These are phyloP conservation scores for Mycena venus DNA, from an alignment of 768 basidiomycete genomes.

Conservation along the genomic window DNA sequence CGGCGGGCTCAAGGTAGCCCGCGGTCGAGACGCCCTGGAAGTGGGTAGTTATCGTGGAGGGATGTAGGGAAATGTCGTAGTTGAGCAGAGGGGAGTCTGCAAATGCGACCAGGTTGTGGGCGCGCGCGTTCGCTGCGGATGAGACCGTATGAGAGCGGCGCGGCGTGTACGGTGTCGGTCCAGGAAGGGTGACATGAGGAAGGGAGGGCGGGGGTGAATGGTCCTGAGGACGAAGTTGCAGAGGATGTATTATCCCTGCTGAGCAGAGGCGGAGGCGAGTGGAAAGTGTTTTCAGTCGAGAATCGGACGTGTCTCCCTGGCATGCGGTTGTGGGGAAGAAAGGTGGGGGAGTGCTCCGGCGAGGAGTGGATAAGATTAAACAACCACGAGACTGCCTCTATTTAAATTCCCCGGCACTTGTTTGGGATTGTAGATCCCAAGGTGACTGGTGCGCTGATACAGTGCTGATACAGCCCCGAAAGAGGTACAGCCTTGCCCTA, in stretches of 20 bases:
- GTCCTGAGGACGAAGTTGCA: background rate
- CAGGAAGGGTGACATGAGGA: conserved; percentile 14
- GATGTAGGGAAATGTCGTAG: conserved; percentile 15
- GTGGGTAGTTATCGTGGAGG: conserved; percentile 16
- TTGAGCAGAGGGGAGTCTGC: background rate
- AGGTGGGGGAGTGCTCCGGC: background rate
- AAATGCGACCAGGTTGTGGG: conserved; percentile 16
- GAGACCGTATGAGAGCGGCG: conserved; percentile 14
- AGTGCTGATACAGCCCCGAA: background rate
- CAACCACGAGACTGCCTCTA: background rate
- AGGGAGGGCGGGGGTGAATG: conserved; percentile 19
- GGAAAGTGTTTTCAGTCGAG: conserved; percentile 8
- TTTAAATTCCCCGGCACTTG: background rate
- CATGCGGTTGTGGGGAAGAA: background rate
- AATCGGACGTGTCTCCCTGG: conserved; percentile 22
- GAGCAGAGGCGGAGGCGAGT: conserved; percentile 14
- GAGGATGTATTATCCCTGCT: background rate
- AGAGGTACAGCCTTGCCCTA: background rate
- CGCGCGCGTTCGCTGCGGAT: background rate
- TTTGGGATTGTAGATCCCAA: background rate
- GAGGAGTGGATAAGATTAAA: background rate
- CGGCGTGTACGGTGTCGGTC: conserved; percentile 2
- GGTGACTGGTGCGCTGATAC: conserved; percentile 6
- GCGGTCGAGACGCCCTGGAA: background rate
- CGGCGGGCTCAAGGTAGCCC: conserved; percentile 25